These are phyloP conservation scores for Trichoderma erinaceum DNA, from an alignment of 495 filamentous ascomycete species.

Conservation along the genomic window DNA sequence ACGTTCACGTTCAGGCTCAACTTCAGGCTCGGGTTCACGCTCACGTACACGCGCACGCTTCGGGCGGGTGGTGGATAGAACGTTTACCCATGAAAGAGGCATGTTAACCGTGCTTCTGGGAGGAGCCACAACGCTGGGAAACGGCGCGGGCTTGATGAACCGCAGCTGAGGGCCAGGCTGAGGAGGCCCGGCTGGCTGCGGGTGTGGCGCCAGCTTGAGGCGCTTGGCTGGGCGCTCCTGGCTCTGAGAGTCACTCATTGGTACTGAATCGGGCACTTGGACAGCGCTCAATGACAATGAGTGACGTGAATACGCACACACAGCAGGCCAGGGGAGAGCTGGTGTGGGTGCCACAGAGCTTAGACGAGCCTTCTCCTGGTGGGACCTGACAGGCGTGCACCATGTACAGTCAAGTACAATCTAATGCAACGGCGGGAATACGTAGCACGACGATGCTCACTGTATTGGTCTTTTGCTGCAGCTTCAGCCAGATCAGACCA, in stretches of 20 bases:
- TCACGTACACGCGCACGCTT: not conserved
- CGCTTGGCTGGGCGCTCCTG: slow-evolving; percentile 12
- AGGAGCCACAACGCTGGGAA: not conserved
- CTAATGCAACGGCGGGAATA: too few relatives aligned
- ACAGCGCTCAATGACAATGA: not conserved
- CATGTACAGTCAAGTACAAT: not conserved
- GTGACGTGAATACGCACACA: not conserved
- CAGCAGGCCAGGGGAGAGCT: not conserved
- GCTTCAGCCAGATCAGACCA: too few relatives aligned
- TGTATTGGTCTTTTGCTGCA: too few relatives aligned
- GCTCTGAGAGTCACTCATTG: not conserved
- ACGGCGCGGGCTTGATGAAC: not conserved
- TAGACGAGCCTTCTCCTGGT: not conserved
- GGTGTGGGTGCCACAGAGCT: slow-evolving; percentile 2
- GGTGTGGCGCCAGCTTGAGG: slow-evolving; percentile 8
- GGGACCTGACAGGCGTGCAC: not conserved
- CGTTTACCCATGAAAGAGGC: not conserved
- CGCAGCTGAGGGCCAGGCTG: not conserved
- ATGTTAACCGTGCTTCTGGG: not conserved
- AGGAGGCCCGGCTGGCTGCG: not conserved
- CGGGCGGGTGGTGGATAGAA: not conserved
- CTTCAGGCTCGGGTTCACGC: not conserved
- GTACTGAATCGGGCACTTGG: slow-evolving; percentile 1
- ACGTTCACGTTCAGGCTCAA: not conserved
- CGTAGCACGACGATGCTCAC: too few relatives aligned